These are phyloP conservation scores for Fusarium graminum DNA, from an alignment of 2,329 filamentous ascomycete genomes.

Conservation along the genomic window DNA sequence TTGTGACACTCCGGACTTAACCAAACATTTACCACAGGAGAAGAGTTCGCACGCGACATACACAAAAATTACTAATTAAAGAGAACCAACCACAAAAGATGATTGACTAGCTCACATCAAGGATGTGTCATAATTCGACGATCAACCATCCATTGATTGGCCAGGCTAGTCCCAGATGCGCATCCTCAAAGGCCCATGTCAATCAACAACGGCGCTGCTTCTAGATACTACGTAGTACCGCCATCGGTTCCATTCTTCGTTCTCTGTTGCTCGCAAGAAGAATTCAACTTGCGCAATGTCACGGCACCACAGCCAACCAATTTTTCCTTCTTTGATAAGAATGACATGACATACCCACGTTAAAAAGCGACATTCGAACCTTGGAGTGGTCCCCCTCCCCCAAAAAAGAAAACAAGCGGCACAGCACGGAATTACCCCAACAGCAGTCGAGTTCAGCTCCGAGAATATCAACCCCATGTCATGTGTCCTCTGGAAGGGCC, in stretches of 20 bases:
- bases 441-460: slow-evolving; percentile 20
- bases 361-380: slow-evolving; percentile 21
- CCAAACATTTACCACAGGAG: not conserved
- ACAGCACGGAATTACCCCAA: not conserved
- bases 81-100: slow-evolving; percentile 26
- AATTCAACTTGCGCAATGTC: slow-evolving; percentile 42
- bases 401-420: not conserved
- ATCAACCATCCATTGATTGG: slow-evolving; percentile 28
- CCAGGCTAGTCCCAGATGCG: slow-evolving; percentile 16
- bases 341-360: slow-evolving; percentile 29
- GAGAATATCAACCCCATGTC: slow-evolving; percentile 5
- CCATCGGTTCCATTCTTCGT: slow-evolving; percentile 1
- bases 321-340: slow-evolving; percentile 7
- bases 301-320: slow-evolving; percentile 33
- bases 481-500: slow-evolving; percentile 22
- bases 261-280: slow-evolving; percentile 1
- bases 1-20: not conserved
- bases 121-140: slow-evolving; percentile 6
- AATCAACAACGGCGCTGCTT: slow-evolving; percentile 1
- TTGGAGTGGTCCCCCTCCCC: slow-evolving; percentile 25
- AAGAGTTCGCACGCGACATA: slow-evolving; percentile 28
- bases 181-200: slow-evolving; percentile 16
- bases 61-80: slow-evolving; percentile 20
- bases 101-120: not conserved
- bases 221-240: not conserved